A percentile compares a stretch with the other conserved stretches of the same genome.
These are phyloP conservation scores for Chlamydomonas asymmetrica DNA, from an alignment of 139 green algal genomes.

Conservation along the genomic window DNA sequence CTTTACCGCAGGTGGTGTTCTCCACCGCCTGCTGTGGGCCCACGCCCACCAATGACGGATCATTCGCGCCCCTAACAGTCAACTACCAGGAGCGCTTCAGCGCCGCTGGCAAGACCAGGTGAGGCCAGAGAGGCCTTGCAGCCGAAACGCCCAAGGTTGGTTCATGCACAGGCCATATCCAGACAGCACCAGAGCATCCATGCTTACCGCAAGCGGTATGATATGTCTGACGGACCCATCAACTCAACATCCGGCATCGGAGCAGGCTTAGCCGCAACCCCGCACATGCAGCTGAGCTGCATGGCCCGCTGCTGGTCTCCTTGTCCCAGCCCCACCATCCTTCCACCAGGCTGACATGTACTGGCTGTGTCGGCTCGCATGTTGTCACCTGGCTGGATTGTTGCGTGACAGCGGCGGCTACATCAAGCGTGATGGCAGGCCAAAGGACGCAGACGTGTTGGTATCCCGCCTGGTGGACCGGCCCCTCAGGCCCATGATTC, in stretches of 20 bases:
- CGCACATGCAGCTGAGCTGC: too few species aligned
- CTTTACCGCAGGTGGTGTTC: constrained; percentile 81
- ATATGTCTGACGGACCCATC: neutral
- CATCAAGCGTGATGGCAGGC: constrained; percentile 90
- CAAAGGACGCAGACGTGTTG: constrained; percentile 86
- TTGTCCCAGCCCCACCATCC: too few species aligned
- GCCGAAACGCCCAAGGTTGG: too few species aligned
- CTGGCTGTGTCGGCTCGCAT: too few species aligned
- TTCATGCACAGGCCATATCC: too few species aligned
- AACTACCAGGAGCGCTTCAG: constrained; percentile 94
- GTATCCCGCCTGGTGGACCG: constrained; percentile 89
- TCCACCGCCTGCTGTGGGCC: constrained; percentile 80
- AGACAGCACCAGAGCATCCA: too few species aligned
- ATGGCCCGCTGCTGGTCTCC: too few species aligned
- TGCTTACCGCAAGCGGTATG: neutral
- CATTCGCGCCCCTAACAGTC: constrained; percentile 90
- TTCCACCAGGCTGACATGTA: too few species aligned
- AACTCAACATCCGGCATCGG: too few species aligned
- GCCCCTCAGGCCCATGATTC: constrained; percentile 92
- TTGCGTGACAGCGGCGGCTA: constrained; percentile 86
- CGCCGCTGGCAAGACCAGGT: constrained; percentile 86
- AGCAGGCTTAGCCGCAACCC: too few species aligned
- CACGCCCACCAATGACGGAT: constrained; percentile 63
- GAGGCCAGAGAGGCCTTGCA: neutral
- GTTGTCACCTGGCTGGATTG: too few species aligned